Evolutionary conservation across 1,284 basidiomycete genomes (phyloP), one percentile per base, ranked within the genome.

Genomic region (Puccinia polysora): DNA sequence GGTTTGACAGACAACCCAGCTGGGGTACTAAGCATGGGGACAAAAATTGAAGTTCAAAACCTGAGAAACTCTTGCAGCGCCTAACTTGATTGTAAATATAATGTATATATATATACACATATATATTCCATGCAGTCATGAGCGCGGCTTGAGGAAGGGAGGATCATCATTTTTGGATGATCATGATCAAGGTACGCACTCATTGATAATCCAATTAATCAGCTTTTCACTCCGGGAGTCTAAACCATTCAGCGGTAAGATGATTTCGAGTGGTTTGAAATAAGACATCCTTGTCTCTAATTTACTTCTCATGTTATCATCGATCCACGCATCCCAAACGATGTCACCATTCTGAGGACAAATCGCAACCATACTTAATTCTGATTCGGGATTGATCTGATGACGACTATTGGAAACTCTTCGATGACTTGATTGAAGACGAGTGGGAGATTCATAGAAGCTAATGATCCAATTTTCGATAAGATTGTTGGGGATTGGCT

Each of bases 161-260:
- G n/a, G n/a, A n/a, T n/a, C n/a, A n/a, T n/a, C n/a, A n/a, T n/a
- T n/a, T n/a, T n/a, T n/a, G n/a, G n/a, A n/a, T n/a, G n/a, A n/a
- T n/a, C n/a, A n/a, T n/a, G n/a, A n/a, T n/a, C n/a, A n/a, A n/a
- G n/a, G n/a, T n/a, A 34, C 55, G 1, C 30, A 69, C 65, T 69
- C 36, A 25, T 59, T 49, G 32, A 69, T 69, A n/a, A 56, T 64
- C 47, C 76, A 75, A 1, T 59, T 67, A 53, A 80, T 69, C 34
- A 78, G 69, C 49, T 77, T 77, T 52, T 77, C 76, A 5, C 78
- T 78, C 0, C 75, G 75, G 55, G 62, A 73, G 47, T 71, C 75
- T 7, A 78, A 73, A 14, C 73, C 64, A 0, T 53, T 72, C 2
- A 75, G 73, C 10, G 71, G 67, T 20, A 65, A 23, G n/a, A 59